Evolutionary conservation across 2,329 filamentous ascomycete genomes (phyloP), one percentile per base, ranked within the genome.

Genomic region (Aspergillus sp.): DNA sequence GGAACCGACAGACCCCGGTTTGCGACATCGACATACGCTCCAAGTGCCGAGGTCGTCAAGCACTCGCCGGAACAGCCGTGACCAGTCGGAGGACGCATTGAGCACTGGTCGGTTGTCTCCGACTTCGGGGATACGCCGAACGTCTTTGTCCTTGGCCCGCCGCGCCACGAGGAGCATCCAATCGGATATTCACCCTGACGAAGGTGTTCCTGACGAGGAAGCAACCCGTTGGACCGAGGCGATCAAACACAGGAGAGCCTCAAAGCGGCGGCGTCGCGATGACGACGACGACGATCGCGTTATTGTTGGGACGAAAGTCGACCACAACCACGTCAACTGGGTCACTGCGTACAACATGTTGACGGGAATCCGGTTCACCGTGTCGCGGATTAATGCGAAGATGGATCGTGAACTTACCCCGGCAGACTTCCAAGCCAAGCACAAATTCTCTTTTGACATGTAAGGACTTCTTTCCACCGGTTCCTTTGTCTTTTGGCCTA

Each of bases 371-470:
- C 86, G 91, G 35, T 94, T 96, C 51, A 88, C 86, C 26, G 91
- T 98, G 15, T 96, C 88, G 42, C 75, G 91, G 50, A 94, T 88
- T 35, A 96, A 98, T 55, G 91, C 91, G 27, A 98, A 98, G 65
- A 75, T 96, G 59, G 86, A 96, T 60, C 80, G 89, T 34, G 79
- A 86, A 36, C 64, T 98, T 46, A 93, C 83, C 8, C 81, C 91
- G 58, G 84, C 80, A 42, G 91, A 98, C 66, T 98, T 98, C 64
- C 75, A 86, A 40, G 82, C 84, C 42, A 88, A 85, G 65, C 86
- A 96, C 63, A 98, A 98, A 67, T 95, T 93, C 55, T 95, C 88
- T 29, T 98, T 98, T 70, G 91, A 96, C 63, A 93, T 96, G 82
- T 89, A 70, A 64, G 81, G 13, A 24, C 28, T 70, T 30, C 20